A percentile compares a stretch with the other conserved stretches of the same genome.
Evolutionary conservation across 2,329 filamentous ascomycete genomes (phyloP).

Genomic region (Xylariaceae sp.): DNA sequence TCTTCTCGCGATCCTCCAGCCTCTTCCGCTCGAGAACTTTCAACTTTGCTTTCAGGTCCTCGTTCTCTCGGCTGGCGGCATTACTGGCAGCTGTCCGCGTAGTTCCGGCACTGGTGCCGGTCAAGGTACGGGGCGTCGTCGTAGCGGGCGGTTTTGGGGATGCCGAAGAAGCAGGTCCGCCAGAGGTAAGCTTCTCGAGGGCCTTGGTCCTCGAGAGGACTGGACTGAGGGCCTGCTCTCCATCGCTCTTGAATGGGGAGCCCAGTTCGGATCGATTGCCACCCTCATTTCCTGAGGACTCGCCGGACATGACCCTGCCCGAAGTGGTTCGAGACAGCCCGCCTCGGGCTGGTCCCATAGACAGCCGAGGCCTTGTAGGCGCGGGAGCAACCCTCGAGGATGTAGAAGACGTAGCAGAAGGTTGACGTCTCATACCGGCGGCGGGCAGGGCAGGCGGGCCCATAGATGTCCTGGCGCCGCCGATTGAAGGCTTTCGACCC

Average conservation of each 20-base stretch:
- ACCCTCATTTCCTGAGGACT: slow-evolving; percentile 37
- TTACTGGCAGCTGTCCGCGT: slow-evolving; percentile 36
- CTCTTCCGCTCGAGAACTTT: slow-evolving; percentile 82
- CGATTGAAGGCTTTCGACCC: slow-evolving; percentile 48
- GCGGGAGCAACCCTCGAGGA: slow-evolving; percentile 26
- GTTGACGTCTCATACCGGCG: slow-evolving; percentile 34
- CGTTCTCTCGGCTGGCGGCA: slow-evolving; percentile 59
- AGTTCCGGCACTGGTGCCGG: slow-evolving; percentile 21
- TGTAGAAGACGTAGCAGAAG: slow-evolving; percentile 35
- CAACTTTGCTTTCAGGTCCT: slow-evolving; percentile 83
- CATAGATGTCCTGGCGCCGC: slow-evolving; percentile 56
- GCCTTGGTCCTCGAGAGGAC: slow-evolving; percentile 42
- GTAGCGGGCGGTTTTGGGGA: slow-evolving; percentile 23
- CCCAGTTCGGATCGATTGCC: slow-evolving; percentile 30
- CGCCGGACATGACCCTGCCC: slow-evolving; percentile 37
- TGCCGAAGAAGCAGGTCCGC: slow-evolving; percentile 21
- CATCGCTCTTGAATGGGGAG: slow-evolving; percentile 45
- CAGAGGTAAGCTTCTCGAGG: slow-evolving; percentile 42
- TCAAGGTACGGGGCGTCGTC: slow-evolving; percentile 15
- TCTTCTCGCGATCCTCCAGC: slow-evolving; percentile 73
- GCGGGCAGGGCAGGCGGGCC: slow-evolving; percentile 52
- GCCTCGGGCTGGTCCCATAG: slow-evolving; percentile 26
- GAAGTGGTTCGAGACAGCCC: slow-evolving; percentile 31
- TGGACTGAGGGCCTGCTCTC: slow-evolving; percentile 44
- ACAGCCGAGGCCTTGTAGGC: slow-evolving; percentile 32